A percentile compares a stretch with the other conserved stretches of the same genome.
Conservation (phyloP, 495 filamentous ascomycete species). For the Pyronema omphalodes region DNA sequence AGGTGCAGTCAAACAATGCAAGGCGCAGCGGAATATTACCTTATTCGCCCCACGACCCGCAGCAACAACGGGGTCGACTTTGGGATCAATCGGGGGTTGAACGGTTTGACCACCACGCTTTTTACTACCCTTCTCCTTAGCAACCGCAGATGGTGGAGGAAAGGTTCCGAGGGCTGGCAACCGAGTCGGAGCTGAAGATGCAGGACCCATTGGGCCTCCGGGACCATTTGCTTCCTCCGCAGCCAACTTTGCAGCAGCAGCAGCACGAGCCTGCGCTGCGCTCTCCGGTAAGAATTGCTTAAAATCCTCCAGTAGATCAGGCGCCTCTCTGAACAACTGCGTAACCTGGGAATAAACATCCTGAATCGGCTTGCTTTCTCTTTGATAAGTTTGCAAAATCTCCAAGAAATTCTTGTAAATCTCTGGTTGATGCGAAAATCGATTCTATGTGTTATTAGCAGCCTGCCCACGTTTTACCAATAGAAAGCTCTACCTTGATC, state of each 20-base stretch:
- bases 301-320: constrained; percentile 95
- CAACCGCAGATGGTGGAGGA: constrained; percentile 59
- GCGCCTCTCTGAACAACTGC: constrained; percentile 74
- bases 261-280: constrained; percentile 69
- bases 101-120: constrained; percentile 31
- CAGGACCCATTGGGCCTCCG: constrained; percentile 30
- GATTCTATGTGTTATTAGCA: constrained; percentile 43
- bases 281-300: constrained; percentile 98
- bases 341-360: constrained; percentile 98
- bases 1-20: too few relatives aligned
- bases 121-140: constrained; percentile 48
- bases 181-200: constrained; percentile 41
- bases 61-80: constrained; percentile 14
- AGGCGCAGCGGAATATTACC: constrained; percentile 4
- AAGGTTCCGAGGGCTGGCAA: constrained; percentile 94
- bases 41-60: constrained; percentile 19
- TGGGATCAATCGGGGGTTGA: constrained; percentile 12
- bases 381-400: constrained; percentile 95
- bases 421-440: constrained; percentile 83
- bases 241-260: constrained; percentile 45
- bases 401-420: constrained; percentile 99
- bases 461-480: background rate
- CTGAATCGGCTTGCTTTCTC: constrained; percentile 94
- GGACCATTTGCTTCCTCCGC: constrained; percentile 48
- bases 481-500: constrained; percentile 57